Evolutionary conservation across 2,329 filamentous ascomycete species (phyloP).

Genomic region (Botrytis porri): DNA sequence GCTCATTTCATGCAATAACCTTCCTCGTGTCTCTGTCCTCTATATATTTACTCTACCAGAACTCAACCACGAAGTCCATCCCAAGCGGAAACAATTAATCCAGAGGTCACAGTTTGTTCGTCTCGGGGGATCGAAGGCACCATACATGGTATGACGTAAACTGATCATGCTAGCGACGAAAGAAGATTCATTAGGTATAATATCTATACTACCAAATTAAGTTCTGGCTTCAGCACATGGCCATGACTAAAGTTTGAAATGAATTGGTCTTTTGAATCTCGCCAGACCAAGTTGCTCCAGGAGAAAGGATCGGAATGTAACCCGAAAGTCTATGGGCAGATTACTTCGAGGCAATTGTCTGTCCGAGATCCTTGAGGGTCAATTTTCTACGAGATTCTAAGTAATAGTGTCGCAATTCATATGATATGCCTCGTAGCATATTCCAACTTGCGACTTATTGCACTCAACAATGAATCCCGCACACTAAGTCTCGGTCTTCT

Average conservation of each 20-base stretch:
- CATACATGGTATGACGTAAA: rapidly evolving
- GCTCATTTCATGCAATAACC: too few relatives aligned
- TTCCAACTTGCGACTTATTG: neutral
- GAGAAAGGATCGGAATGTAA: neutral
- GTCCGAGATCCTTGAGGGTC: too few relatives aligned
- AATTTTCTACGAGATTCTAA: neutral
- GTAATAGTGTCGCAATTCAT: rapidly evolving
- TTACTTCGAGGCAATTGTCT: neutral
- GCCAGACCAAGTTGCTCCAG: neutral
- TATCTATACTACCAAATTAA: neutral
- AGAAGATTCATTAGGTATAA: rapidly evolving
- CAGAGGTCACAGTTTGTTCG: rapidly evolving
- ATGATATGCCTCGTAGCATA: neutral
- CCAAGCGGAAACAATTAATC: rapidly evolving
- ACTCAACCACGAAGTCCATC: neutral
- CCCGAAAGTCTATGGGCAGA: too few relatives aligned
- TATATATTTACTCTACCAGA: neutral
- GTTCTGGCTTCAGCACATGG: rapidly evolving
- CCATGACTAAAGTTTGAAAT: neutral
- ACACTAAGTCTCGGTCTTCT: neutral
- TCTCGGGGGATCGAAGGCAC: rapidly evolving
- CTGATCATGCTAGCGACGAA: neutral
- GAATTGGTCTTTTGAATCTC: rapidly evolving
- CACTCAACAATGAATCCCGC: neutral
- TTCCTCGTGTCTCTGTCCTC: neutral